Evolutionary conservation across 2,329 filamentous ascomycete genomes (phyloP).

Genomic region (Fusarium tuaranense): DNA sequence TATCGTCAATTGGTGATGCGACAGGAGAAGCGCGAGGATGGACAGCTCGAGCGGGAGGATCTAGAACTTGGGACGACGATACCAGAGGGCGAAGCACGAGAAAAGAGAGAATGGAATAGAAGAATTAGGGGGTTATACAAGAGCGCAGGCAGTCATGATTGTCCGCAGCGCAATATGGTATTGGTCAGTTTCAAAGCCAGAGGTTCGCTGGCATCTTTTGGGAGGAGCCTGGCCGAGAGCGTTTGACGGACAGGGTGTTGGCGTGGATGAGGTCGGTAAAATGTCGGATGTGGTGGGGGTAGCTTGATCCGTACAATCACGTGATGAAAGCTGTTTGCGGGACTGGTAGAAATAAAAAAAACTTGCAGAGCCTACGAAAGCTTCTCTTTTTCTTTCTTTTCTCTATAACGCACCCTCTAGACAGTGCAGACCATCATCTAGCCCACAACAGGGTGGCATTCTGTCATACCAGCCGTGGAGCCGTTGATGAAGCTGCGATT

Average conservation of each 20-base stretch:
- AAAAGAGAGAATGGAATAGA: constrained; percentile 14
- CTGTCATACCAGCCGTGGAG: constrained; percentile 70
- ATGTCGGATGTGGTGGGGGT: constrained; percentile 42
- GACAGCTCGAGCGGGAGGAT: constrained; percentile 30
- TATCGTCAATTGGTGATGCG: constrained; percentile 42
- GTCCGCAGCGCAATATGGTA: constrained; percentile 24
- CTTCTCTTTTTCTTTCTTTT: constrained; percentile 50
- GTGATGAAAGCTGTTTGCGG: constrained; percentile 13
- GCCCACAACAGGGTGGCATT: constrained; percentile 72
- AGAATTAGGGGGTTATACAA: constrained; percentile 36
- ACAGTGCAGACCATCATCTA: constrained; percentile 85
- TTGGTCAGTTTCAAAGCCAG: constrained; percentile 24
- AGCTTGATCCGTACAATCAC: constrained; percentile 26
- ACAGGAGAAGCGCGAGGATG: constrained; percentile 25
- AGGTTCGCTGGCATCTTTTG: constrained; percentile 45
- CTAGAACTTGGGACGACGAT: constrained; percentile 7
- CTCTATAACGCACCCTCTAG: constrained; percentile 78
- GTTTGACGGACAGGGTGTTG: constrained; percentile 18
- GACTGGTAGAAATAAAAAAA: constrained; percentile 19
- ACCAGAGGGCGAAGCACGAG: background rate
- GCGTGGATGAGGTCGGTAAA: constrained; percentile 35
- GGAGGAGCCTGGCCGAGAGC: constrained; percentile 35
- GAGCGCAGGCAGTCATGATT: constrained; percentile 43
- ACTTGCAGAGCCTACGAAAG: background rate
- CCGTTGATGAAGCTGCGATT: constrained; percentile 75